These are phyloP conservation scores for Naegleria lovaniensis DNA, from an alignment of 208 protist species.

Conservation along the genomic window DNA sequence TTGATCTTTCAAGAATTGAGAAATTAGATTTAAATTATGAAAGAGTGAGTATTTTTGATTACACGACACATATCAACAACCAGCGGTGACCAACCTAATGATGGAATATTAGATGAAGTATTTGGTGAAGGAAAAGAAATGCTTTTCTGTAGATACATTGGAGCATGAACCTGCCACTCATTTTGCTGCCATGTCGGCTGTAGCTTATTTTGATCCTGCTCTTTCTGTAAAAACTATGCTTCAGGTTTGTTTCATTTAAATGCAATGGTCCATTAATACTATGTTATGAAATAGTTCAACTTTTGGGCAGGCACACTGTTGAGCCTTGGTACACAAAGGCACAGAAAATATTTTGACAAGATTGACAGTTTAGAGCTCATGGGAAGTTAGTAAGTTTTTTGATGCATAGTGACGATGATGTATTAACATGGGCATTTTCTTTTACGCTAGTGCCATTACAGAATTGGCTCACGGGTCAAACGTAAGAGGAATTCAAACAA, in stretches of 20 bases:
- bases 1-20: not conserved
- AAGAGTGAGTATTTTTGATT: not conserved
- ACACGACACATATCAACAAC: not conserved
- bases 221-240: not conserved
- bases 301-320: not conserved
- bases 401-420: not conserved
- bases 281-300: not conserved
- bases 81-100: not conserved
- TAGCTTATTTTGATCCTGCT: not conserved
- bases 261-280: not conserved
- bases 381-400: not conserved
- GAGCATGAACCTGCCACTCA: not conserved
- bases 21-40: not conserved
- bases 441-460: constrained; percentile 35
- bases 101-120: not conserved
- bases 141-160: not conserved
- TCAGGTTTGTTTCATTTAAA: not conserved
- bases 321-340: not conserved
- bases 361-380: not conserved
- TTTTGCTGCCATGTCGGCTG: not conserved
- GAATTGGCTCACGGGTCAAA: constrained; percentile 50
- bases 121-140: not conserved
- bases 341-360: not conserved
- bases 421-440: not conserved
- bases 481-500: constrained; percentile 42